Conservation (phyloP, 75 land plant genomes). For the Azolla pinnata region DNA sequence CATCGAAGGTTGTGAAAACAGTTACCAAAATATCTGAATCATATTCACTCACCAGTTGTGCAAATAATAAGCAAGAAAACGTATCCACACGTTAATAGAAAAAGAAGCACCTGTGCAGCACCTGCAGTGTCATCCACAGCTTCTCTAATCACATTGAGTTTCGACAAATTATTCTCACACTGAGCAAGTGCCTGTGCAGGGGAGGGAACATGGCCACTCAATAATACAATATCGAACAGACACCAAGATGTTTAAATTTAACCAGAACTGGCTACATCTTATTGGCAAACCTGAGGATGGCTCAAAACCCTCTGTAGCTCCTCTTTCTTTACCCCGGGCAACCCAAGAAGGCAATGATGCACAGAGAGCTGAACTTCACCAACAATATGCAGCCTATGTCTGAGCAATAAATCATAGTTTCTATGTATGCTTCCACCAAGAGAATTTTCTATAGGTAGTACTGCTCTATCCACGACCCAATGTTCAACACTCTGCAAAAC, state of each 20-base stretch:
- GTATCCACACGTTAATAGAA: too few species aligned
- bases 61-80: background rate
- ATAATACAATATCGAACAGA: background rate
- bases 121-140: conserved; percentile 94
- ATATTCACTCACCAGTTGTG: too few species aligned
- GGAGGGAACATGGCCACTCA: too few species aligned
- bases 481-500: conserved; percentile 57
- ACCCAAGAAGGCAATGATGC: conserved; percentile 73
- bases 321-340: conserved; percentile 64
- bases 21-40: too few species aligned
- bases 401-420: conserved; percentile 82
- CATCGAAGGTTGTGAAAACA: too few species aligned
- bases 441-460: conserved; percentile 88
- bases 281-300: conserved; percentile 64
- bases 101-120: conserved; percentile 69
- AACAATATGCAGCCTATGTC: conserved; percentile 85
- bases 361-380: conserved; percentile 84
- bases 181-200: conserved; percentile 87
- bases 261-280: background rate
- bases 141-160: conserved; percentile 67
- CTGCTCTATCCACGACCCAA: conserved; percentile 88
- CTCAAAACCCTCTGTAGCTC: conserved; percentile 73
- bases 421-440: conserved; percentile 91
- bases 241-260: background rate
- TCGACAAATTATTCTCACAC: conserved; percentile 67